Evolutionary conservation across 805 yeast genomes (phyloP).

Genomic region (Candida ascalaphidarum): DNA sequence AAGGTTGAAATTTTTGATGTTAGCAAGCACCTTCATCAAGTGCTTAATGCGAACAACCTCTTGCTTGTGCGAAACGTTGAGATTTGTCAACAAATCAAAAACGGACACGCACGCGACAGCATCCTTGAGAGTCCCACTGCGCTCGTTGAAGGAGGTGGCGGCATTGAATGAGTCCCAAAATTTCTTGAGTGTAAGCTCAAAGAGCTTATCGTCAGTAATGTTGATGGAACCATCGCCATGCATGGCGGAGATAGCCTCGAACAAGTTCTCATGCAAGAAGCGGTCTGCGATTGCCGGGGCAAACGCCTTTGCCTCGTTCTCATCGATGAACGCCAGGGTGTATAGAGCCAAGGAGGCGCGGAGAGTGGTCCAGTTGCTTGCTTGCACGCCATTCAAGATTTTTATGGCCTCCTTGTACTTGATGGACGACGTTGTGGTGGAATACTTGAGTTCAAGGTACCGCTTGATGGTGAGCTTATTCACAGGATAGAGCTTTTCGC

Average conservation of each 20-base stretch:
- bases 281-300: slow-evolving; percentile 18
- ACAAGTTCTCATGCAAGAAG: slow-evolving; percentile 18
- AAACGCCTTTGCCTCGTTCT: slow-evolving; percentile 5
- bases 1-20: slow-evolving; percentile 28
- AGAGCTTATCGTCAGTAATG: slow-evolving; percentile 4
- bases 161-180: slow-evolving; percentile 26
- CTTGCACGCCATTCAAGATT: slow-evolving; percentile 14
- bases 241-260: slow-evolving; percentile 12
- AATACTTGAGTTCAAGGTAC: slow-evolving; percentile 17
- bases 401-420: slow-evolving; percentile 19
- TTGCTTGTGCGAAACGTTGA: slow-evolving; percentile 2
- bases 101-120: slow-evolving; percentile 17
- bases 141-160: slow-evolving; percentile 25
- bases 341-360: slow-evolving; percentile 12
- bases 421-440: slow-evolving; percentile 4
- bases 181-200: slow-evolving; percentile 12
- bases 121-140: slow-evolving; percentile 17
- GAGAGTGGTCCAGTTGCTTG: slow-evolving; percentile 13
- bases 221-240: slow-evolving; percentile 4
- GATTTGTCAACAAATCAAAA: slow-evolving; percentile 9
- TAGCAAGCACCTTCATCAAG: slow-evolving; percentile 25
- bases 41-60: slow-evolving; percentile 18
- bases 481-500: slow-evolving; percentile 24
- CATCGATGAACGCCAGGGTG: slow-evolving; percentile 11
- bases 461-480: slow-evolving; percentile 24